Percentiles rank a stretch among this genome's conserved stretches.
phyloP scores from a whole-genome alignment of 1,284 basidiomycete genomes.

The Tilletia horrida region DNA sequence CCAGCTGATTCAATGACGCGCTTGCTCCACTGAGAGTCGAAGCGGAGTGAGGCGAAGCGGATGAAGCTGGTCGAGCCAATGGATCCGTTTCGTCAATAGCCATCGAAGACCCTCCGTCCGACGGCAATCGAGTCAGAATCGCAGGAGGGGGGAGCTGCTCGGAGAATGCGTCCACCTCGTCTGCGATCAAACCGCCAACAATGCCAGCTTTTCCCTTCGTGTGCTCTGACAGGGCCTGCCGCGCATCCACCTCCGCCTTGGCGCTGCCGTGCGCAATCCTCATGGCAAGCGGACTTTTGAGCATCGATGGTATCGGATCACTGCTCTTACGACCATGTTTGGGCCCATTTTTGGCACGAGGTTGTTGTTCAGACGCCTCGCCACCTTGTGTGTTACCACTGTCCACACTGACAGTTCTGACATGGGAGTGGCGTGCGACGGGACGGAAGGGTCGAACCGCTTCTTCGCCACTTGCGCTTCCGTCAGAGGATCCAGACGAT shows the following conservation, averaged over 20 bases:
- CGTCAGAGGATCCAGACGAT: slow-evolving; percentile 7
- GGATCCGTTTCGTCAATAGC: slow-evolving; percentile 5
- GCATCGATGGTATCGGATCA: not conserved
- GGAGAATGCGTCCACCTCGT: slow-evolving; percentile 15
- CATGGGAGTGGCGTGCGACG: not conserved
- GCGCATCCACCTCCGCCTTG: slow-evolving; percentile 8
- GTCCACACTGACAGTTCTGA: slow-evolving; percentile 4
- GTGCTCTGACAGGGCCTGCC: not conserved
- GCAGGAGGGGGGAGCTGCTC: not conserved
- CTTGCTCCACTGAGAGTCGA: not conserved
- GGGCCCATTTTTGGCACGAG: too few species aligned
- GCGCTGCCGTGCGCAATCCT: slow-evolving; percentile 4
- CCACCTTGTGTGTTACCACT: not conserved
- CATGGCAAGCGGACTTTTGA: slow-evolving; percentile 1
- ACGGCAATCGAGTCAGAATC: not conserved
- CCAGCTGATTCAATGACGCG: not conserved
- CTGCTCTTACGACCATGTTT: slow-evolving; percentile 3
- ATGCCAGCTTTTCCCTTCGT: slow-evolving; percentile 14
- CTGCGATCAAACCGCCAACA: not conserved
- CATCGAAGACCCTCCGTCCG: not conserved
- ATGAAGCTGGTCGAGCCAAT: not conserved
- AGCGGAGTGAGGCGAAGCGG: not conserved
- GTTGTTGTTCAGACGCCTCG: too few species aligned
- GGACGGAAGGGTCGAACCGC: not conserved
- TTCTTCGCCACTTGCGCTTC: not conserved